phyloP scores from a whole-genome alignment of 768 basidiomycete genomes.

The Pulveroboletus ravenelii region DNA sequence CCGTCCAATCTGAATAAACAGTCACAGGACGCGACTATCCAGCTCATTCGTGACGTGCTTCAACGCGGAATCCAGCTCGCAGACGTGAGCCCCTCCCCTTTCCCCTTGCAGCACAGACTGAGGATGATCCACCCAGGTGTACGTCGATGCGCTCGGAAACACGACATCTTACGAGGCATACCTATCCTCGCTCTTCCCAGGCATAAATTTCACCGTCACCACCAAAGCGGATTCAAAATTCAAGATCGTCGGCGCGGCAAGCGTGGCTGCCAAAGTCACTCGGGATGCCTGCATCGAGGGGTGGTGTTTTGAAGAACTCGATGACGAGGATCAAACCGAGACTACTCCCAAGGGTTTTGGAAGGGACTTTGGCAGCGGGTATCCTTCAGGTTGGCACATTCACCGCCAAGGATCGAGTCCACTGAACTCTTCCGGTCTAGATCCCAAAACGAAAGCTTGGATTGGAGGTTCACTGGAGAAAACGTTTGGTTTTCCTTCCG shows the following conservation, averaged over 20 bases:
- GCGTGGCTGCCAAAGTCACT: slow-evolving; percentile 97
- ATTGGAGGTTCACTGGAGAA: slow-evolving; percentile 70
- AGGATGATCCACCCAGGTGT: slow-evolving; percentile 50
- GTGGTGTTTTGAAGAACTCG: slow-evolving; percentile 75
- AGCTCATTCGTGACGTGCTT: slow-evolving; percentile 83
- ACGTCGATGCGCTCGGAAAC: slow-evolving; percentile 91
- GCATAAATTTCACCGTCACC: slow-evolving; percentile 82
- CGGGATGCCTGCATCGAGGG: slow-evolving; percentile 84
- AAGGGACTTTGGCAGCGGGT: slow-evolving; percentile 69
- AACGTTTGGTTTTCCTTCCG: slow-evolving; percentile 86
- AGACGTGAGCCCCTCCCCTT: slow-evolving; percentile 46
- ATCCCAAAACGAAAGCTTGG: slow-evolving; percentile 92
- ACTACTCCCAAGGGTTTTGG: slow-evolving; percentile 26
- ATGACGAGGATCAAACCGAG: slow-evolving; percentile 12
- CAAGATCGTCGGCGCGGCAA: slow-evolving; percentile 96
- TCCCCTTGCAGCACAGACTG: neutral
- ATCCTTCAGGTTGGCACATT: slow-evolving; percentile 67
- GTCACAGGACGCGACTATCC: slow-evolving; percentile 83
- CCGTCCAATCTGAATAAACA: slow-evolving; percentile 86
- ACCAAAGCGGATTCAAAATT: slow-evolving; percentile 94
- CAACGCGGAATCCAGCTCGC: slow-evolving; percentile 73
- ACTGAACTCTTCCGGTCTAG: slow-evolving; percentile 35
- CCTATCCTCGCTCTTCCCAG: slow-evolving; percentile 76
- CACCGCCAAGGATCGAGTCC: neutral
- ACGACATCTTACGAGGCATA: slow-evolving; percentile 82